Base-by-base conservation (phyloP, 2,329 filamentous ascomycete species). In the Hymenoscyphus occultus region DNA sequence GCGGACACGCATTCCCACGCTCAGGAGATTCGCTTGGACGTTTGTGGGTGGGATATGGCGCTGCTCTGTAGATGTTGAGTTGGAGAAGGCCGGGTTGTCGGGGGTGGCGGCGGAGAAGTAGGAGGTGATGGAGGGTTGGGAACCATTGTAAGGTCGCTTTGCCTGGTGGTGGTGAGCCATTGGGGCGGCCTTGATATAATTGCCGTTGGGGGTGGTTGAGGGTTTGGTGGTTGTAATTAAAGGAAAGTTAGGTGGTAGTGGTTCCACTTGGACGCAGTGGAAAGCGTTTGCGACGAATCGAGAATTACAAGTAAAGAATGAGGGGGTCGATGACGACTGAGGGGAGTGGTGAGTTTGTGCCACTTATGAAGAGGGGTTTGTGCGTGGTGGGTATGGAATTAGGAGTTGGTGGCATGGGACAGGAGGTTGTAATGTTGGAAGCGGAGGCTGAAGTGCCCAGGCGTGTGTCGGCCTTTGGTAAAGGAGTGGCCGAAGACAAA, bases 1-100 rank as follows among this genome's bases (percentile, higher is more conserved):
- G 75, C 94, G 90, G 60, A 98, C 85, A 31, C 94, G 89, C 93
- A 97, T 97, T 73, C 94, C 94, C 69, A 98, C 94, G 72, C 85
- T 91, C 54, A 97, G 82, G n/a, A 98, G 87, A 68, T 90, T 90
- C 42, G 93, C 84, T 77, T 97, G 92, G 39, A 96, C 72, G 3
- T 86, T 85, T 16, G 80, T 78, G 10, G 77, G 75, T 39, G 75
- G 78, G 70, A 69, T 39, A 39, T 65, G 39, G 74, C 77, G 35
- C 79, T 78, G 32, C 82, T 65, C 32, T 39, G 65, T 61, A 69
- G 61, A 10, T 66, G 68, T 65, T 72, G 73, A 42, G 40, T 67
- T 70, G 39, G 69, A 70, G 58, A 69, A 64, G 56, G 71, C 39
- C 56, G 39, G 51, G 19, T 54, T 54, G 13, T 54, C 48, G 19